Conservation (phyloP, 2,329 filamentous ascomycete species). For the Trichoderma endophyticum region DNA sequence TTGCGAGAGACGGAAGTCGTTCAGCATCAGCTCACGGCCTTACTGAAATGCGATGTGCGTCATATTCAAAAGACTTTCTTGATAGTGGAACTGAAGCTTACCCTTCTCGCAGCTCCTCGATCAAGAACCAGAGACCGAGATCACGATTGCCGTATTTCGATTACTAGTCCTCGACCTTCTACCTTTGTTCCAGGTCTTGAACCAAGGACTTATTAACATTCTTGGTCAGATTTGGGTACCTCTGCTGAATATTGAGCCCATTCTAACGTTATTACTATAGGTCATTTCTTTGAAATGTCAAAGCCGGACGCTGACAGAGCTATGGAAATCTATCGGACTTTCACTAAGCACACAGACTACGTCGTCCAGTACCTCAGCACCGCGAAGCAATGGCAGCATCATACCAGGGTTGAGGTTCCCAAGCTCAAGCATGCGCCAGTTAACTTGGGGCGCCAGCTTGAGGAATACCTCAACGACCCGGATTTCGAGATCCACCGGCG, state of each 20-base stretch:
- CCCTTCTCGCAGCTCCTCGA: constrained; percentile 64
- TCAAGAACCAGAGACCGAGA: constrained; percentile 90
- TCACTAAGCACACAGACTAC: constrained; percentile 86
- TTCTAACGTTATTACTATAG: constrained; percentile 41
- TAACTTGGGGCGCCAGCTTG: constrained; percentile 80
- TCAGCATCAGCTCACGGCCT: constrained; percentile 78
- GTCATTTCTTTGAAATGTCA: constrained; percentile 98
- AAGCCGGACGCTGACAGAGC: constrained; percentile 88
- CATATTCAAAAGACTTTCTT: background rate
- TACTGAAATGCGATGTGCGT: constrained; percentile 86
- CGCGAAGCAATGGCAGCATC: constrained; percentile 85
- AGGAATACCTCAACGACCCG: constrained; percentile 90
- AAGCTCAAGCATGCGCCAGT: constrained; percentile 97
- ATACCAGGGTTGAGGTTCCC: constrained; percentile 88
- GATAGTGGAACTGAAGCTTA: background rate
- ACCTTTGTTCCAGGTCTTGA: constrained; percentile 88
- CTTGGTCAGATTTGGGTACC: constrained; percentile 59
- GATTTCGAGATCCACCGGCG: constrained; percentile 92
- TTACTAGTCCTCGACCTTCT: constrained; percentile 86
- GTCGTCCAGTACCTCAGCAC: constrained; percentile 87
- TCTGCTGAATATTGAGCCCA: background rate
- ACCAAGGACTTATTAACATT: constrained; percentile 96
- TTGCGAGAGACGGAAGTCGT: constrained; percentile 88
- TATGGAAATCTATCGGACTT: constrained; percentile 86
- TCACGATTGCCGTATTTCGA: constrained; percentile 89